A percentile compares a stretch with the other conserved stretches of the same genome.
Conservation (phyloP, 768 basidiomycete genomes). For the Mycena olivaceomarginata region DNA sequence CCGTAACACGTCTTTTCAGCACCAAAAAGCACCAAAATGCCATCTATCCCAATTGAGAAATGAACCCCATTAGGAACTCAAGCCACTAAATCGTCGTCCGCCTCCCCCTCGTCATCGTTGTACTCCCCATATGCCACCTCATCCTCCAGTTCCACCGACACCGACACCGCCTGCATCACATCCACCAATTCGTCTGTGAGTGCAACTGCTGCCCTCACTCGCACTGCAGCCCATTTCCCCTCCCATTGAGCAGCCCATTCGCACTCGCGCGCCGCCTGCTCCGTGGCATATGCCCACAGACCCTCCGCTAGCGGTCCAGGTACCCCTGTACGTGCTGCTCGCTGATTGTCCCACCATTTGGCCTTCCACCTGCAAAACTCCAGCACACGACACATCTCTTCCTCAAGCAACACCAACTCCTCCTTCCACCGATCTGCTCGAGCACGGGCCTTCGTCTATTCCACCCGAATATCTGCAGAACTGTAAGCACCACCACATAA, state of each 20-base stretch:
- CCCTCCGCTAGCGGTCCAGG: background rate
- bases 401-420: constrained; percentile 47
- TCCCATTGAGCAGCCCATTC: background rate
- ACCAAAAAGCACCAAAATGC: too few species aligned
- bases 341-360: constrained; percentile 28
- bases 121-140: constrained; percentile 22
- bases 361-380: constrained; percentile 43
- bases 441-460: constrained; percentile 51
- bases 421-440: constrained; percentile 50
- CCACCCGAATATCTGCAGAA: constrained; percentile 44
- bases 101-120: background rate
- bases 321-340: background rate
- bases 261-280: constrained; percentile 14
- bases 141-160: constrained; percentile 23
- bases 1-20: background rate
- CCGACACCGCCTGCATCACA: background rate
- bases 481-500: background rate
- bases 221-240: constrained; percentile 9
- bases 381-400: constrained; percentile 53
- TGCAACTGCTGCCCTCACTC: background rate
- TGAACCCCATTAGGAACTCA: background rate
- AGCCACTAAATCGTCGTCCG: constrained; percentile 7
- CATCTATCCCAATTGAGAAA: background rate
- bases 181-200: constrained; percentile 1
- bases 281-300: constrained; percentile 1